phyloP scores from a whole-genome alignment of 1,284 basidiomycete species.

The Xanthoconium separans region DNA sequence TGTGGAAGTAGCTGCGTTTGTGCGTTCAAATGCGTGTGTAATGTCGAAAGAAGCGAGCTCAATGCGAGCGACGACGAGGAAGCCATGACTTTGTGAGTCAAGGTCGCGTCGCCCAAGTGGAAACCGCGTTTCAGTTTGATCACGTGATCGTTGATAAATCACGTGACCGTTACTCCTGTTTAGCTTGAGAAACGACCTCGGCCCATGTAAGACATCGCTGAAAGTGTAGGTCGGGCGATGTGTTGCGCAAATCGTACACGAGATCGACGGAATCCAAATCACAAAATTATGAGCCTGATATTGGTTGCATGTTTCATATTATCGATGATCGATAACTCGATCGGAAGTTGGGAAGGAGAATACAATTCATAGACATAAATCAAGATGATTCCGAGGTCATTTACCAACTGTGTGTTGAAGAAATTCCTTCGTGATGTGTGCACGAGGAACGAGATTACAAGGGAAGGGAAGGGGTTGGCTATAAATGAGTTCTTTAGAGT shows the following conservation, averaged over 20 bases:
- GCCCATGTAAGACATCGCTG: too few species aligned
- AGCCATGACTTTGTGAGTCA: constrained; percentile 22
- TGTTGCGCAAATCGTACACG: too few species aligned
- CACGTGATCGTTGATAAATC: constrained; percentile 30
- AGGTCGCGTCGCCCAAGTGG: constrained; percentile 7
- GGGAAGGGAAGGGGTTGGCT: not conserved
- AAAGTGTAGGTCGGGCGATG: too few species aligned
- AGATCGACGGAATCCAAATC: too few species aligned
- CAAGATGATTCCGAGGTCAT: too few species aligned
- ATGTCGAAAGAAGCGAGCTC: constrained; percentile 68
- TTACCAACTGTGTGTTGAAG: not conserved
- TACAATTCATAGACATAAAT: too few species aligned
- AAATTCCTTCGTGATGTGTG: not conserved
- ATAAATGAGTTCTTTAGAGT: not conserved
- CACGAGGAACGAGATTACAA: not conserved
- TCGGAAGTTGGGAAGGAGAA: too few species aligned
- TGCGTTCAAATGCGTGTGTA: constrained; percentile 72
- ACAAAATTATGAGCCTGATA: too few species aligned
- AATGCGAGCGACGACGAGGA: constrained; percentile 38
- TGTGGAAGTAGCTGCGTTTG: constrained; percentile 76
- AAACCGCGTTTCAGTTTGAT: constrained; percentile 17
- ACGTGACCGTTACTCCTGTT: constrained; percentile 17
- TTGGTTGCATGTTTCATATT: too few species aligned
- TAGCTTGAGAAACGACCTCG: too few species aligned
- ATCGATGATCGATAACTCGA: too few species aligned